Evolutionary conservation across 2,329 filamentous ascomycete species (phyloP), one percentile per base, ranked within the genome.

Genomic region (Nannizziopsis arthrosporioides): DNA sequence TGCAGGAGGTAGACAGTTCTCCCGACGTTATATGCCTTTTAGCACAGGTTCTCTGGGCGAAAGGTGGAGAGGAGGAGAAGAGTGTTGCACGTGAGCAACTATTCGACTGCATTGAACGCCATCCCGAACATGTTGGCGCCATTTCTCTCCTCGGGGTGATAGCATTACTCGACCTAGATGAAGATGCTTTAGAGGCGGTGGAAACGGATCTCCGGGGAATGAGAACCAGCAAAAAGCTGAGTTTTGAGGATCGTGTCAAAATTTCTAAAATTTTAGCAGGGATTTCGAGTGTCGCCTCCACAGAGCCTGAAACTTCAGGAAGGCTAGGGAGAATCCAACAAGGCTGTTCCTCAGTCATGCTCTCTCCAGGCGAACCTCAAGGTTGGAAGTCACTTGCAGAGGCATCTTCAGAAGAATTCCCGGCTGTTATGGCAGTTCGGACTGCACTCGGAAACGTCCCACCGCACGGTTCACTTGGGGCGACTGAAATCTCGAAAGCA

Each of bases 11-110:
- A 1, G 70, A 77, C 27, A 77, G 77, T 34, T 81, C 87, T 52
- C 84, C 89, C 0, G 88, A 95, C 59, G 83, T 90, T 1, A 81
- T 88, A 0, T 95, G 89, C 59, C 73, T 95, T 10, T 73, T 96
- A 10, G 85, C 89, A 0, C 87, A 96, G 65, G 85, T 96, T 0
- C 74, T 96, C 0, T 98, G 92, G 90, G 89, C 89, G 0, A 87
- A 86, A 54, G 88, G 85, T 7, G 80, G 81, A 0, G 78, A 82
- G 5, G 74, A 81, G 0, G 84, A 89, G 48, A 79, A 82, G 41
- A 78, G 82, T 43, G 80, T 84, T 52, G 89, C 90, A 12, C 77
- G 87, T 2, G 80, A 84, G 45, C 78, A 85, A 54, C 74, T 98
- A 0, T 90, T 94, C 58, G 81, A 81, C 11, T 81, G 84, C 32